Base-by-base conservation (phyloP, 2,329 filamentous ascomycete genomes). In the Nothomitra cinnamomea region DNA sequence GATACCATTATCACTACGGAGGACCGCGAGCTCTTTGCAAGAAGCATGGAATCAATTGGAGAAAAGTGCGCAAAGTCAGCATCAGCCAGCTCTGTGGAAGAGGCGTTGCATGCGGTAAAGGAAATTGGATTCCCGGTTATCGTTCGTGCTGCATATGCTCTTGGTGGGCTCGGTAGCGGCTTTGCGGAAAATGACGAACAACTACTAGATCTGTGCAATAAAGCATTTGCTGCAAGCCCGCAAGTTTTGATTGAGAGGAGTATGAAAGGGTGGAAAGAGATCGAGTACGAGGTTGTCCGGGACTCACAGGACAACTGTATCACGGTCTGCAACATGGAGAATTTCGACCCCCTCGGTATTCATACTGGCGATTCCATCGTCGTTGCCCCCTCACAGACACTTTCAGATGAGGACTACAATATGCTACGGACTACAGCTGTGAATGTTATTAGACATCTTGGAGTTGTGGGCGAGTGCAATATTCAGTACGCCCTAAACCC, bases 241-340 rank as follows among this genome's bases (percentile, higher is more conserved):
- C 92, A 98, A 66, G 87, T 98, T 6, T 78, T 98, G 54, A 94
- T 98, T 62, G 92, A 98, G 73, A 82, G 86, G 67, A 94, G 87
- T 72, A 96, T 98, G 90, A 96, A 96, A 73, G 92, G 92, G 56
- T 98, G 92, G 92, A 98, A 98, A 70, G 92, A 98, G 70, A 94
- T 96, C 58, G 92, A 98, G 69, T 98, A 96, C 65, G 92, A 98
- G 69, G 92, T 96, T 57, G 92, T 98, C 41, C 84, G 92, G 63
- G 92, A 96, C 72, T 85, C 82, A 55, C 82, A 87, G 61, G 89
- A 98, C 72, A 96, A 96, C 76, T 98, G 92, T 67, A 96, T 98
- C 66, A 98, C 92, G 5, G 92, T 98, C 57, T 98, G 92, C 69
- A 98, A 98, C 74, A 96, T 98, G 92, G 92, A 98, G 73, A 98